A percentile compares a stretch with the other conserved stretches of the same genome.
Evolutionary conservation across 192 early-diverging fungal genomes (phyloP).

Genomic region (Backusella psychrophila): DNA sequence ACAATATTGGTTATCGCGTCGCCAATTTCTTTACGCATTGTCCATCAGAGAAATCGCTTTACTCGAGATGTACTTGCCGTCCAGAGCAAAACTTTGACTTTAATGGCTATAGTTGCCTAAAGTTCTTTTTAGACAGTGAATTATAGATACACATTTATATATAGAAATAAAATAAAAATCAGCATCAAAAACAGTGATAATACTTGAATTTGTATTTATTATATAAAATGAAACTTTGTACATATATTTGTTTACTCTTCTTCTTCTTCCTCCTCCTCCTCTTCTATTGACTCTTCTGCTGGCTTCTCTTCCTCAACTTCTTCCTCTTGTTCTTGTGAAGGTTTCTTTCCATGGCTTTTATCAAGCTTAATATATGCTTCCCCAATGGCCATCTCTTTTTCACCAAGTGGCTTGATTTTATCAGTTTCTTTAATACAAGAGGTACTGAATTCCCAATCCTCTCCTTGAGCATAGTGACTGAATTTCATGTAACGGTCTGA

Average conservation of each 20-base stretch:
- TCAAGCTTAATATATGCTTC: conserved; percentile 16
- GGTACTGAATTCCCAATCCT: conserved; percentile 43
- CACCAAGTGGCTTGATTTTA: conserved; percentile 13
- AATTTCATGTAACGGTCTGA: conserved; percentile 37
- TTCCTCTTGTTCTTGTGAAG: neutral
- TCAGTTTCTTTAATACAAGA: conserved; percentile 42
- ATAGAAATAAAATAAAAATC: neutral
- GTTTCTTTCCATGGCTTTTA: neutral
- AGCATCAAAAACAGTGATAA: neutral
- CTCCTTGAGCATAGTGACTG: conserved; percentile 37
- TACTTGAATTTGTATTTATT: neutral
- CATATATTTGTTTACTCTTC: neutral
- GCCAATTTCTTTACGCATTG: conserved; percentile 63
- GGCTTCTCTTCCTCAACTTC: neutral
- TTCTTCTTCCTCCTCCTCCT: neutral
- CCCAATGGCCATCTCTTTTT: conserved; percentile 9
- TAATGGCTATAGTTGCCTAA: conserved; percentile 30
- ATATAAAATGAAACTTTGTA: conserved; percentile 6
- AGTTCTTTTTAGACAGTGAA: neutral
- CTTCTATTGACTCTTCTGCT: neutral
- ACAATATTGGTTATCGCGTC: conserved; percentile 70
- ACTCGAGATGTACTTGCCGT: conserved; percentile 46
- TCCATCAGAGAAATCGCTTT: conserved; percentile 50
- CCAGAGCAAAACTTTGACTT: conserved; percentile 49
- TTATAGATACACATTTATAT: neutral